These are phyloP conservation scores for Phyllosticta ampelicida DNA, from an alignment of 2,329 filamentous ascomycete genomes.

Conservation along the genomic window DNA sequence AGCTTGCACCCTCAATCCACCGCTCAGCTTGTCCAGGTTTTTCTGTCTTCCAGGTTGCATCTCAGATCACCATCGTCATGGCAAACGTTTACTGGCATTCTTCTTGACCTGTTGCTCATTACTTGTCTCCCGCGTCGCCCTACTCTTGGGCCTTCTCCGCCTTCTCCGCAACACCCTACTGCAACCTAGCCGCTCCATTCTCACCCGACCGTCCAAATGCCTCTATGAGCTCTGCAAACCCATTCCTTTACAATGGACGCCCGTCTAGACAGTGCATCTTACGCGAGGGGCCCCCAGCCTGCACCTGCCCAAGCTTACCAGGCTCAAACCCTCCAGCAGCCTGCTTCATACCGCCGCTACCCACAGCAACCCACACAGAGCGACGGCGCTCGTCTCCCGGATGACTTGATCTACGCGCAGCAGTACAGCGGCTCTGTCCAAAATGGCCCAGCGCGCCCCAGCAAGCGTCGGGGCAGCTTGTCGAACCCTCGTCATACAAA, in stretches of 20 bases:
- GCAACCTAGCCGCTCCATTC: background rate
- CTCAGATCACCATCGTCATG: background rate
- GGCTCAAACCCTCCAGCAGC: constrained; percentile 19
- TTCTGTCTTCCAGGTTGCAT: background rate
- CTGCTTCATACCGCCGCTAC: constrained; percentile 3
- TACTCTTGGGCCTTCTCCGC: background rate
- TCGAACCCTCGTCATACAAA: background rate
- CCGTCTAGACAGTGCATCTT: constrained; percentile 11
- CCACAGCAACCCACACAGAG: constrained; percentile 2
- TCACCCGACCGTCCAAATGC: background rate
- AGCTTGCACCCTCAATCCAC: background rate
- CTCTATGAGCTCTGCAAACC: background rate
- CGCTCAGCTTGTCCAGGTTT: background rate
- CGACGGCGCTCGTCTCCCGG: background rate
- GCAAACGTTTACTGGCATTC: background rate
- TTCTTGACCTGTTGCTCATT: background rate
- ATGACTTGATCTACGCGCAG: constrained; percentile 14
- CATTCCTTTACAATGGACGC: background rate
- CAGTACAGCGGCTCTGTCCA: constrained; percentile 1
- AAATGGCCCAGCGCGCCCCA: background rate
- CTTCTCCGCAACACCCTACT: background rate
- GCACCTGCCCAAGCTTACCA: constrained; percentile 19
- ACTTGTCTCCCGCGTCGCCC: background rate
- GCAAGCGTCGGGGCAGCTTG: background rate
- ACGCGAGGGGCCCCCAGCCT: constrained; percentile 16